These are phyloP conservation scores for Daldinia eschscholtzii DNA, from an alignment of 2,329 filamentous ascomycete genomes.

Conservation along the genomic window DNA sequence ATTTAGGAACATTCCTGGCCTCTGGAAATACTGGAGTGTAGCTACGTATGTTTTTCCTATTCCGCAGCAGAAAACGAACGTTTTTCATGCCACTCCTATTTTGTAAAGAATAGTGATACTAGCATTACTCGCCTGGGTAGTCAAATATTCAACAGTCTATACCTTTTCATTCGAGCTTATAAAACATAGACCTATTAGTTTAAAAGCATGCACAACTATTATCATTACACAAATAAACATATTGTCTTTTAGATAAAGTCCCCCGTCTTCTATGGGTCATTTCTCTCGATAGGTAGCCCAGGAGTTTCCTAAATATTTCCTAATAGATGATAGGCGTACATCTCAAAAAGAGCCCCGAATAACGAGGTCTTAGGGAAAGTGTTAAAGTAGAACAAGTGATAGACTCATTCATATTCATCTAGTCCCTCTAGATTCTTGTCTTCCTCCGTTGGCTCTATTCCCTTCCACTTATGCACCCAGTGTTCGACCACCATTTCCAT, in stretches of 20 bases:
- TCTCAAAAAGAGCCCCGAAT: not conserved
- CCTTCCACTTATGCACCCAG: not conserved
- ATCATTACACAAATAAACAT: not conserved
- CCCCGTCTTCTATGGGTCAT: no score
- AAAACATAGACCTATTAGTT: not conserved
- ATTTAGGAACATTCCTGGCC: not conserved
- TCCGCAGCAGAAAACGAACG: not conserved
- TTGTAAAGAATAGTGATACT: no score
- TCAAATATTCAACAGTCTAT: no score
- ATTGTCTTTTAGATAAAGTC: no score
- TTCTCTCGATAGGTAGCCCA: not conserved
- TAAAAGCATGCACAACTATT: not conserved
- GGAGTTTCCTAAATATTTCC: not conserved
- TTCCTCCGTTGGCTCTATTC: not conserved
- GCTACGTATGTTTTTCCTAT: no score
- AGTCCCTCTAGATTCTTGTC: not conserved
- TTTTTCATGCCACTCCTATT: no score
- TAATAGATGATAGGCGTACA: no score
- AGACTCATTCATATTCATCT: not conserved
- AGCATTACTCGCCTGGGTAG: no score
- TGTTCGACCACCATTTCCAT: not conserved
- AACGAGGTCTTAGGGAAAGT: not conserved
- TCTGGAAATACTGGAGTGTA: not conserved
- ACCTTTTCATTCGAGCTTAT: no score
- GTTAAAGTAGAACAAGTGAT: not conserved